phyloP scores from a whole-genome alignment of 768 basidiomycete genomes.

The Collybiopsis confluens region DNA sequence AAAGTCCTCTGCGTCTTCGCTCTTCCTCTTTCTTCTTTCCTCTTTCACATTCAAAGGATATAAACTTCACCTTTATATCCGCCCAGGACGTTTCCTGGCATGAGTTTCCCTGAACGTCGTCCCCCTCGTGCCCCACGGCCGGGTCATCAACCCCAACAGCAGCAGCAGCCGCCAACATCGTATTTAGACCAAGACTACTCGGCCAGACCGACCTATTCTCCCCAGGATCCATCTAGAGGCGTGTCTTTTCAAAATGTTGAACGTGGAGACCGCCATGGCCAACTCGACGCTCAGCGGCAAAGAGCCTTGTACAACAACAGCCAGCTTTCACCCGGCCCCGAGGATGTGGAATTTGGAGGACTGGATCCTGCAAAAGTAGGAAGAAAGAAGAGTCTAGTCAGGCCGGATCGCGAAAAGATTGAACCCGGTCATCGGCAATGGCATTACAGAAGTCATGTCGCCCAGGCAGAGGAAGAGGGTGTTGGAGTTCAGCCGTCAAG shows the following conservation, averaged over 20 bases:
- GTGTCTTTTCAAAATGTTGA: slow-evolving; percentile 71
- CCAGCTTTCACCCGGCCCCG: slow-evolving; percentile 38
- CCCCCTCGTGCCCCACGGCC: slow-evolving; percentile 55
- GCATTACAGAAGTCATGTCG: slow-evolving; percentile 89
- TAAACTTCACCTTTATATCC: neutral
- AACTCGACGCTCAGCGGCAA: slow-evolving; percentile 52
- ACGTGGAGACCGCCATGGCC: slow-evolving; percentile 60
- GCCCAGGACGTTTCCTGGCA: slow-evolving; percentile 16
- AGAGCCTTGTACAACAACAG: slow-evolving; percentile 41
- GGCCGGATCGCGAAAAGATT: slow-evolving; percentile 93
- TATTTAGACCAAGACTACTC: slow-evolving; percentile 28
- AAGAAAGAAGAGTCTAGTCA: slow-evolving; percentile 89
- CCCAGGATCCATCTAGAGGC: slow-evolving; percentile 31
- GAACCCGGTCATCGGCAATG: slow-evolving; percentile 92
- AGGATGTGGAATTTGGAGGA: slow-evolving; percentile 20
- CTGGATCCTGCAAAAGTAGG: slow-evolving; percentile 48
- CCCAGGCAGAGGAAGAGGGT: slow-evolving; percentile 70
- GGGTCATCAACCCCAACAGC: slow-evolving; percentile 30
- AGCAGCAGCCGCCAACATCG: slow-evolving; percentile 36
- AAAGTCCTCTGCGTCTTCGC: too few relatives aligned
- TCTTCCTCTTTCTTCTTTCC: neutral
- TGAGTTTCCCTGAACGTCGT: slow-evolving; percentile 45
- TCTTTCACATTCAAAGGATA: too few relatives aligned
- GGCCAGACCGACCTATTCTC: slow-evolving; percentile 24
- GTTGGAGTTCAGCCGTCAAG: slow-evolving; percentile 79